Percentiles rank a stretch among this genome's conserved stretches.
These are phyloP conservation scores for Alternaria solani DNA, from an alignment of 2,329 filamentous ascomycete species.

Conservation along the genomic window DNA sequence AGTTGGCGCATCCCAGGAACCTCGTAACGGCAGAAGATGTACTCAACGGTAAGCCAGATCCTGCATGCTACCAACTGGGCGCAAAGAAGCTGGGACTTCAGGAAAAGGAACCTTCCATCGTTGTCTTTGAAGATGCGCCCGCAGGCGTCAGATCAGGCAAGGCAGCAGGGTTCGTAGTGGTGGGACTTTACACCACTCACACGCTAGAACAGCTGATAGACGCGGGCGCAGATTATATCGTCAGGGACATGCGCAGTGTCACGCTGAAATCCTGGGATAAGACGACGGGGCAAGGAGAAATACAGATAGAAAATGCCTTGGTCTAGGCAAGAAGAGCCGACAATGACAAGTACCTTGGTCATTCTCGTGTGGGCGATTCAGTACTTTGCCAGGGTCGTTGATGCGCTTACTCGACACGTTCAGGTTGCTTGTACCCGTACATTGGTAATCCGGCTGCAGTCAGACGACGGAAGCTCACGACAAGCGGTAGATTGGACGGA, in stretches of 20 bases:
- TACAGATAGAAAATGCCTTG: constrained; percentile 73
- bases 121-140: constrained; percentile 90
- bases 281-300: constrained; percentile 66
- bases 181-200: constrained; percentile 88
- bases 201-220: constrained; percentile 72
- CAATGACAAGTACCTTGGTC: constrained; percentile 7
- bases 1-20: constrained; percentile 56
- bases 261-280: constrained; percentile 64
- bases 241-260: constrained; percentile 79
- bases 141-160: constrained; percentile 85
- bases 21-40: constrained; percentile 62
- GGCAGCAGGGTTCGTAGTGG: constrained; percentile 82
- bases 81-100: constrained; percentile 51
- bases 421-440: not conserved
- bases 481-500: constrained; percentile 22
- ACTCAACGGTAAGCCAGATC: constrained; percentile 59
- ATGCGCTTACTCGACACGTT: constrained; percentile 10
- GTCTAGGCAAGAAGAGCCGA: constrained; percentile 27
- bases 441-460: constrained; percentile 27
- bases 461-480: constrained; percentile 18
- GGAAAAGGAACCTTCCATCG: constrained; percentile 58
- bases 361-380: not conserved
- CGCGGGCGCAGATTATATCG: constrained; percentile 88
- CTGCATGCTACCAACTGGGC: constrained; percentile 58
- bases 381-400: constrained; percentile 6